Conservation (phyloP, 2,329 filamentous ascomycete genomes). For the Verticillium dahliae region DNA sequence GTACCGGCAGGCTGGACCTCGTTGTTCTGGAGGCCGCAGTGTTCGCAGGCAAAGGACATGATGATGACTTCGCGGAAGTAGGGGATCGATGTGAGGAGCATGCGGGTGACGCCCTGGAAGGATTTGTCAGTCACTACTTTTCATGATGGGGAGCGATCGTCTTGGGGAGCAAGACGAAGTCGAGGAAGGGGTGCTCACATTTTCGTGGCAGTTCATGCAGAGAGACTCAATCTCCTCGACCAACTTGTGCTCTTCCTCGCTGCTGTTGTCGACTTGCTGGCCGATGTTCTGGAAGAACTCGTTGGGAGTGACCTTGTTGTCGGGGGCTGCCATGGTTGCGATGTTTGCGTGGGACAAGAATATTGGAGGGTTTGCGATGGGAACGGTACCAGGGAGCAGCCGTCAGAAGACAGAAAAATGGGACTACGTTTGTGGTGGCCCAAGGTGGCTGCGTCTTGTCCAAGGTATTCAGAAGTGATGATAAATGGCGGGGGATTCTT, state of each 20-base stretch:
- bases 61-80: slow-evolving; percentile 97
- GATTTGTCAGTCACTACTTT: slow-evolving; percentile 8
- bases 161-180: neutral
- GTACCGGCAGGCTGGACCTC: slow-evolving; percentile 89
- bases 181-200: slow-evolving; percentile 41
- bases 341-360: neutral
- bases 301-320: slow-evolving; percentile 30
- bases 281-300: slow-evolving; percentile 60
- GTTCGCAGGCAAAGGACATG: slow-evolving; percentile 90
- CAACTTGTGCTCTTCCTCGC: slow-evolving; percentile 41
- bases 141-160: neutral
- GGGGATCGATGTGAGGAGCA: slow-evolving; percentile 87
- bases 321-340: slow-evolving; percentile 33
- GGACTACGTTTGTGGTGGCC: neutral
- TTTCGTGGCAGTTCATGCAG: slow-evolving; percentile 80
- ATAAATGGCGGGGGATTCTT: slow-evolving; percentile 10
- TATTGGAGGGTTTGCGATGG: neutral
- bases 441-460: neutral
- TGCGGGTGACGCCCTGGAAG: slow-evolving; percentile 67
- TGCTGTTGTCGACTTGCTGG: slow-evolving; percentile 46
- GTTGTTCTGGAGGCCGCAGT: slow-evolving; percentile 86
- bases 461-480: neutral
- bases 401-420: no score
- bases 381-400: no score
- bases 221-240: slow-evolving; percentile 70